A percentile compares a stretch with the other conserved stretches of the same genome.
These are phyloP conservation scores for Jaapia argillacea DNA, from an alignment of 768 basidiomycete species.

Conservation along the genomic window DNA sequence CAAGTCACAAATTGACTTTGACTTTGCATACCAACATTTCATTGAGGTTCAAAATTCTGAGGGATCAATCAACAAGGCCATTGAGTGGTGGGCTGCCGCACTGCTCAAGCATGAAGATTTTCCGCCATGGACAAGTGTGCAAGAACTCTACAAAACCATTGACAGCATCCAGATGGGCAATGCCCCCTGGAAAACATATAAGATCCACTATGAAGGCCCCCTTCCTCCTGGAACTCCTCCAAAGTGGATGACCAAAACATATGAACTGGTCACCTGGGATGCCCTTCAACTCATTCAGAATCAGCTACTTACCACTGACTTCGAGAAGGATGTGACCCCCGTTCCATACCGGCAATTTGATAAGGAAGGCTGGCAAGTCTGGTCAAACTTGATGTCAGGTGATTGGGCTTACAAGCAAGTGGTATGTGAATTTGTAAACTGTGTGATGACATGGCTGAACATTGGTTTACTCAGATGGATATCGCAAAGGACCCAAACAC, in stretches of 20 bases:
- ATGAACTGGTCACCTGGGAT: background rate
- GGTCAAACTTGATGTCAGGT: background rate
- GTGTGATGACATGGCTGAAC: background rate
- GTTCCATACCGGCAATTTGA: constrained; percentile 1
- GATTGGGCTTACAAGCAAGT: constrained; percentile 1
- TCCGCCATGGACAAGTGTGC: background rate
- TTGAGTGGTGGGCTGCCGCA: background rate
- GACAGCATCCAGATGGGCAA: background rate
- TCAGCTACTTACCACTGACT: background rate
- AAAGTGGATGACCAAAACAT: background rate
- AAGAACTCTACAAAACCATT: background rate
- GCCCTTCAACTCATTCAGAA: background rate
- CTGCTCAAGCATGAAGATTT: background rate
- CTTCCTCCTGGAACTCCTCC: background rate
- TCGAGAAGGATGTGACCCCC: background rate
- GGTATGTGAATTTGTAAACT: too few species aligned
- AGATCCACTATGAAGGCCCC: background rate
- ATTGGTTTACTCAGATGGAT: background rate
- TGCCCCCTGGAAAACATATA: background rate
- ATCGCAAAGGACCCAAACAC: background rate
- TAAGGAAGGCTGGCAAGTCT: background rate
- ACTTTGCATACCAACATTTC: too few species aligned
- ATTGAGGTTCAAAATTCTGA: too few species aligned
- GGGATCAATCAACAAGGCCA: too few species aligned
- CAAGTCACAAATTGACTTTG: too few species aligned